A percentile compares a stretch with the other conserved stretches of the same genome.
phyloP scores from a whole-genome alignment of 139 green algal genomes.

The Chlorella vulgaris region DNA sequence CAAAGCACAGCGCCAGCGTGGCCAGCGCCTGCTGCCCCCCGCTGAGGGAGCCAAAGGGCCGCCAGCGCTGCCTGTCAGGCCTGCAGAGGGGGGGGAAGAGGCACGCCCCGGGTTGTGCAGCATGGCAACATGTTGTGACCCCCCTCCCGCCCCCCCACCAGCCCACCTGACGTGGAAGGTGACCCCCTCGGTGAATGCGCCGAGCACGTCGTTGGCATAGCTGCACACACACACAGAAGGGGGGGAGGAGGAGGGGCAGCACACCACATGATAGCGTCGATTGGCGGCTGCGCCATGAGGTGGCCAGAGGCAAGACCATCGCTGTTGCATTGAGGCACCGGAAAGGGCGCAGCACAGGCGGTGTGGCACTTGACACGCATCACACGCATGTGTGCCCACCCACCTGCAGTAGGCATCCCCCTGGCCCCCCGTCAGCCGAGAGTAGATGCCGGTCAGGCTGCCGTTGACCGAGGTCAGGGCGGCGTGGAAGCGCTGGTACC shows the following conservation, averaged over 20 bases:
- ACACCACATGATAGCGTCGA: neutral
- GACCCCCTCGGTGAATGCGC: constrained; percentile 68
- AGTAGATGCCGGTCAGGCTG: constrained; percentile 43
- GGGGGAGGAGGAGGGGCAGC: neutral
- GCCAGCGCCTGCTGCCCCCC: constrained; percentile 86
- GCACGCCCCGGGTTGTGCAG: neutral
- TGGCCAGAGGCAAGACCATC: neutral
- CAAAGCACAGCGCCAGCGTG: constrained; percentile 77
- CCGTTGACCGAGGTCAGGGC: constrained; percentile 37
- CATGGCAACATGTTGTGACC: neutral
- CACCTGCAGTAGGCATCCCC: constrained; percentile 53
- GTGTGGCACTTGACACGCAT: too few species aligned
- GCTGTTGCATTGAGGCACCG: neutral
- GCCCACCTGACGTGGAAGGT: constrained; percentile 70
- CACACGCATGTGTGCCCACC: neutral
- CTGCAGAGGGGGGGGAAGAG: constrained; percentile 23
- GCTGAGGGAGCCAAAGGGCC: constrained; percentile 66
- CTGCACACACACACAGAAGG: too few species aligned
- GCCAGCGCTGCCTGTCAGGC: constrained; percentile 70
- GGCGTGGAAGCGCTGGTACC: constrained; percentile 42
- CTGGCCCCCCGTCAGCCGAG: constrained; percentile 47
- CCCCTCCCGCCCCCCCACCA: too few species aligned
- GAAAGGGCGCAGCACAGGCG: neutral
- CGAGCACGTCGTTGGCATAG: constrained; percentile 55
- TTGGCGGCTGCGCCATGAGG: neutral